Percentiles rank a stretch among this genome's conserved stretches.
These are phyloP conservation scores for Cyclotella choctawhatcheeana DNA, from an alignment of 108 stramenopile species.

Conservation along the genomic window DNA sequence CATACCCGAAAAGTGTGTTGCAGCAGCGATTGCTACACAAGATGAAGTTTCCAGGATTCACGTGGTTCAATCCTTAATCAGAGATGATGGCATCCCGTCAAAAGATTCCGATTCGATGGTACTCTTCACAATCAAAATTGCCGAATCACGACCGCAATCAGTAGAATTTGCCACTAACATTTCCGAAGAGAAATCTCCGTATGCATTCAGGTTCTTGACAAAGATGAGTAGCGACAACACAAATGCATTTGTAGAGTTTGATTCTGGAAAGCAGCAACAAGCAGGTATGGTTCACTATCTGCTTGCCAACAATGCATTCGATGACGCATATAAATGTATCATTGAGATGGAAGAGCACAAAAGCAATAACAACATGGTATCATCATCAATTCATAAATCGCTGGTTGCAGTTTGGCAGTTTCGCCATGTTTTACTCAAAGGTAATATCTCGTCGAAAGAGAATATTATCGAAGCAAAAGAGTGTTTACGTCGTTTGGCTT, in stretches of 20 bases:
- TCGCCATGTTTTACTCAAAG: constrained; percentile 43
- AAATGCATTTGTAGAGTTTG: constrained; percentile 28
- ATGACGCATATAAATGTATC: constrained; percentile 48
- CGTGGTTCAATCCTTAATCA: constrained; percentile 17
- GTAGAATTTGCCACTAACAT: neutral
- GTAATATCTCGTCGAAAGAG: constrained; percentile 26
- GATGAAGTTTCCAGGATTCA: constrained; percentile 20
- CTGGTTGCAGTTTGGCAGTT: constrained; percentile 60
- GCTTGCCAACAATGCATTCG: constrained; percentile 43
- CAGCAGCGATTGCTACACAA: constrained; percentile 33
- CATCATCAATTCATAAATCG: constrained; percentile 53
- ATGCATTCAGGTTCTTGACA: constrained; percentile 22
- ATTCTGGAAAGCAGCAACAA: constrained; percentile 14
- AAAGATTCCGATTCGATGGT: constrained; percentile 21
- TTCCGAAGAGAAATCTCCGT: constrained; percentile 11
- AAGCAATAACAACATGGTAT: constrained; percentile 21
- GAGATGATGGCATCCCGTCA: constrained; percentile 9
- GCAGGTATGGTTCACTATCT: constrained; percentile 59
- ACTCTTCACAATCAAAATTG: constrained; percentile 24
- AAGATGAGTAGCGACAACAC: neutral
- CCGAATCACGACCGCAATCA: neutral
- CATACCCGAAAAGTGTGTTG: constrained; percentile 17
- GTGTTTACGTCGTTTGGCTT: constrained; percentile 42
- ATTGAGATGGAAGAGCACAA: constrained; percentile 18
- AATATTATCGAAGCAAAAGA: constrained; percentile 30